Evolutionary conservation across 495 filamentous ascomycete species (phyloP).

Genomic region (Delitschia confertaspora): DNA sequence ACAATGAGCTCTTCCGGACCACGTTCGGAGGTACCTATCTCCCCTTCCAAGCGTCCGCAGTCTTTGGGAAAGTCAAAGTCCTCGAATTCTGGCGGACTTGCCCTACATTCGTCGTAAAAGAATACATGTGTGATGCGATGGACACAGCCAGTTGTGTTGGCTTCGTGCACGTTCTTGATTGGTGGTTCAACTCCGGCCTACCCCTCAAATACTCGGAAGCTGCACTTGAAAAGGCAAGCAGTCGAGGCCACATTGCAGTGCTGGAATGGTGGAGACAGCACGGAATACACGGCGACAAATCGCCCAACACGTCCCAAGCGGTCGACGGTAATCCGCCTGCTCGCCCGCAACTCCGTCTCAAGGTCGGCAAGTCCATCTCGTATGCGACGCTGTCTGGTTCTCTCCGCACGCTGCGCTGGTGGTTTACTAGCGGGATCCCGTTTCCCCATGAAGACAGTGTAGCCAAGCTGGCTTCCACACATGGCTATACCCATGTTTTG

Average conservation of each 20-base stretch:
- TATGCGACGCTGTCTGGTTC: slow-evolving; percentile 72
- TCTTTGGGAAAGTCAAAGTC: slow-evolving; percentile 76
- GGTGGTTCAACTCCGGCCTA: slow-evolving; percentile 79
- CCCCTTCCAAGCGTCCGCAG: slow-evolving; percentile 73
- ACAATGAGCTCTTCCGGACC: slow-evolving; percentile 70
- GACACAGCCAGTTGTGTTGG: slow-evolving; percentile 78
- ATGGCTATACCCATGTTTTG: slow-evolving; percentile 79
- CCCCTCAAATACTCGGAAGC: slow-evolving; percentile 74
- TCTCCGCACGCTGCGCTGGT: slow-evolving; percentile 65
- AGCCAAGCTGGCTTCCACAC: slow-evolving; percentile 70
- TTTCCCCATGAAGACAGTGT: slow-evolving; percentile 66
- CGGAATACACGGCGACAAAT: slow-evolving; percentile 13
- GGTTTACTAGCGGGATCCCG: slow-evolving; percentile 67
- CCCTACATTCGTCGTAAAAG: slow-evolving; percentile 67
- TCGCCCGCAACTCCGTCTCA: slow-evolving; percentile 46
- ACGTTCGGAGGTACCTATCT: slow-evolving; percentile 73
- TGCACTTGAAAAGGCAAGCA: slow-evolving; percentile 76
- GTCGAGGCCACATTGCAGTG: slow-evolving; percentile 71
- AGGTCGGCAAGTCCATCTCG: slow-evolving; percentile 71
- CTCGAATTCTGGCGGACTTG: slow-evolving; percentile 82
- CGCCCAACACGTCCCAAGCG: background rate
- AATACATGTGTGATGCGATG: slow-evolving; percentile 69
- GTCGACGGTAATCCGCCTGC: background rate
- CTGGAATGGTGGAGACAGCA: slow-evolving; percentile 77
- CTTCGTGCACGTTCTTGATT: slow-evolving; percentile 75